phyloP scores from a whole-genome alignment of 345 rosid species.

The Eucalyptus viminalis region DNA sequence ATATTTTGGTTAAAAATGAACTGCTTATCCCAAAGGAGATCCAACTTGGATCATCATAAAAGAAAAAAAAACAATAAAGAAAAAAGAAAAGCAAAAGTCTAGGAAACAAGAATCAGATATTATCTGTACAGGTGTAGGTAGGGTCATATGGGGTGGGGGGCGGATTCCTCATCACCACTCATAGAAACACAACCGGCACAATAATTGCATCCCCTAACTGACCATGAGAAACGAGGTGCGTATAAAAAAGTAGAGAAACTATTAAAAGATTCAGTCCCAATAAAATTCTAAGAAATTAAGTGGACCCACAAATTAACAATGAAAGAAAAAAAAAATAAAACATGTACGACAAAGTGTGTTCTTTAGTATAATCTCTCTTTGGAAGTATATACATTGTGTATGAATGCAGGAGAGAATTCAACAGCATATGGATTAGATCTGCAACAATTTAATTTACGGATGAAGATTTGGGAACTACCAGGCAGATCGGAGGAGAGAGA shows the following conservation, averaged over 20 bases:
- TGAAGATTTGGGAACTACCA: neutral
- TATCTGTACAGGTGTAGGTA: neutral
- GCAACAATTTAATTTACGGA: neutral
- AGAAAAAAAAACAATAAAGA: neutral
- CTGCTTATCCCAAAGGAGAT: neutral
- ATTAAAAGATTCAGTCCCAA: neutral
- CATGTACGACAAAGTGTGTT: neutral
- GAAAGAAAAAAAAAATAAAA: neutral
- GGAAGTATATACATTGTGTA: neutral
- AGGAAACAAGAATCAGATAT: neutral
- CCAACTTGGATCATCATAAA: neutral
- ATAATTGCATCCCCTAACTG: constrained; percentile 15
- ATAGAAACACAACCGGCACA: neutral
- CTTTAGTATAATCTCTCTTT: neutral
- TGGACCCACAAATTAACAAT: neutral
- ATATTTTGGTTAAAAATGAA: neutral
- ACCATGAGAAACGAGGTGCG: constrained; percentile 10
- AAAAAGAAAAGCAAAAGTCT: neutral
- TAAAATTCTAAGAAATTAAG: neutral
- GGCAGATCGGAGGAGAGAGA: constrained; percentile 2
- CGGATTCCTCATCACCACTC: neutral
- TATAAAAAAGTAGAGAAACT: neutral
- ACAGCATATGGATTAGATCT: neutral
- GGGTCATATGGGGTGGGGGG: neutral
- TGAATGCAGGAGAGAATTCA: neutral